Conservation (phyloP, 305 asterid species). For the Fraxinus ornus region DNA sequence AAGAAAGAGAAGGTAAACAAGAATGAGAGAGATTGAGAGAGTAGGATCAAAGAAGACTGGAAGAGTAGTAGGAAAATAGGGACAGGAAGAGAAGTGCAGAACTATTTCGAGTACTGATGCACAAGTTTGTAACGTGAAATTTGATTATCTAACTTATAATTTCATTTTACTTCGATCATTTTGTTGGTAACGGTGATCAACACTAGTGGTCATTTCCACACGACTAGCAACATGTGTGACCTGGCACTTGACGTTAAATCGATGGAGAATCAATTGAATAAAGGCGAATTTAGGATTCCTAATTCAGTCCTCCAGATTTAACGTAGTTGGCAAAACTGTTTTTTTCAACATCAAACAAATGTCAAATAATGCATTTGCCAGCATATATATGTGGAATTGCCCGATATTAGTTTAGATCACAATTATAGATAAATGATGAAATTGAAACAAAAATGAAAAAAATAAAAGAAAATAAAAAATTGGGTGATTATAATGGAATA, state of each 20-base stretch:
- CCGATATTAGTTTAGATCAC: neutral
- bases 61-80: neutral
- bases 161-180: neutral
- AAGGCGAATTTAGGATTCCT: neutral
- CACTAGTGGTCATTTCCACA: neutral
- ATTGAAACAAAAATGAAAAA: neutral
- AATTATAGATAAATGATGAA: neutral
- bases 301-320: neutral
- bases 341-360: neutral
- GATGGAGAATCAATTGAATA: neutral
- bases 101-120: constrained; percentile 23
- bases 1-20: constrained; percentile 9
- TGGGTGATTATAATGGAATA: neutral
- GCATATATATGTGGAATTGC: neutral
- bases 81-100: constrained; percentile 7
- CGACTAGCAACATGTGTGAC: neutral
- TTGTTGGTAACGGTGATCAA: neutral
- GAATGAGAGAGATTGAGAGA: constrained; percentile 9
- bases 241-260: neutral
- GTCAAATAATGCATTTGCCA: neutral
- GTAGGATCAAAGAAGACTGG: constrained; percentile 3
- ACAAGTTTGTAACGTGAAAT: neutral
- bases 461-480: too few species aligned
- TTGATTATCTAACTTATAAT: neutral
- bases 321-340: neutral